A percentile compares a stretch with the other conserved stretches of the same genome.
Conservation (phyloP, 805 yeast species). For the Zygosaccharomyces kombuchaensis region DNA sequence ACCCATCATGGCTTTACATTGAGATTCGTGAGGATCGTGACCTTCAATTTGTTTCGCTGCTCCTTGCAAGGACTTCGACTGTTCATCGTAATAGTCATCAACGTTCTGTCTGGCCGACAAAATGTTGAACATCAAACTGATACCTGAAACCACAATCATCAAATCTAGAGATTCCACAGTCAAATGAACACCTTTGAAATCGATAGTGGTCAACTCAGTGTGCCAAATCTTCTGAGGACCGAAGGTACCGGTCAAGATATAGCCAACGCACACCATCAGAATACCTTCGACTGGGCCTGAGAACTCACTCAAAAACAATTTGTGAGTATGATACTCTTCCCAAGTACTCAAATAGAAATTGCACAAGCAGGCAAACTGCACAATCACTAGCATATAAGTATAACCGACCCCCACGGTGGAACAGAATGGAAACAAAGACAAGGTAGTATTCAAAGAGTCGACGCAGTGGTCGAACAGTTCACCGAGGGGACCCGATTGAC, state of each 20-base stretch:
- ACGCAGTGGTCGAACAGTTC: slow-evolving; percentile 91
- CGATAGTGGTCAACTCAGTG: slow-evolving; percentile 35
- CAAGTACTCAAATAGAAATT: slow-evolving; percentile 89
- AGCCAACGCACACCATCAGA: slow-evolving; percentile 52
- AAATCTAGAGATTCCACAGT: slow-evolving; percentile 43
- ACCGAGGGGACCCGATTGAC: slow-evolving; percentile 92
- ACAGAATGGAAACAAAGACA: slow-evolving; percentile 68
- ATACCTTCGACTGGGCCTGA: slow-evolving; percentile 98
- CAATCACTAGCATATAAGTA: slow-evolving; percentile 52
- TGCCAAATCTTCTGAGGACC: slow-evolving; percentile 70
- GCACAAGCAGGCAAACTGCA: slow-evolving; percentile 69
- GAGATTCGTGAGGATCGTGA: no score
- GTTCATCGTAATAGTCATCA: slow-evolving; percentile 40
- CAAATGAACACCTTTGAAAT: slow-evolving; percentile 13
- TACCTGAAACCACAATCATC: slow-evolving; percentile 52
- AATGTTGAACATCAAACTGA: slow-evolving; percentile 60
- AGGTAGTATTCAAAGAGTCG: slow-evolving; percentile 70
- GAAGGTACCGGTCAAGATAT: slow-evolving; percentile 55
- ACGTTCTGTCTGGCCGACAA: slow-evolving; percentile 64
- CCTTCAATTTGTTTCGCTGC: slow-evolving; percentile 16
- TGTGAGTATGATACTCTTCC: slow-evolving; percentile 93
- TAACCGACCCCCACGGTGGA: slow-evolving; percentile 77
- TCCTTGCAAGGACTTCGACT: slow-evolving; percentile 27
- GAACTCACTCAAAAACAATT: slow-evolving; percentile 66
- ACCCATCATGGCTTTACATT: slow-evolving; percentile 44